Base-by-base conservation (phyloP, 768 basidiomycete species). In the Boletus rex-veris region DNA sequence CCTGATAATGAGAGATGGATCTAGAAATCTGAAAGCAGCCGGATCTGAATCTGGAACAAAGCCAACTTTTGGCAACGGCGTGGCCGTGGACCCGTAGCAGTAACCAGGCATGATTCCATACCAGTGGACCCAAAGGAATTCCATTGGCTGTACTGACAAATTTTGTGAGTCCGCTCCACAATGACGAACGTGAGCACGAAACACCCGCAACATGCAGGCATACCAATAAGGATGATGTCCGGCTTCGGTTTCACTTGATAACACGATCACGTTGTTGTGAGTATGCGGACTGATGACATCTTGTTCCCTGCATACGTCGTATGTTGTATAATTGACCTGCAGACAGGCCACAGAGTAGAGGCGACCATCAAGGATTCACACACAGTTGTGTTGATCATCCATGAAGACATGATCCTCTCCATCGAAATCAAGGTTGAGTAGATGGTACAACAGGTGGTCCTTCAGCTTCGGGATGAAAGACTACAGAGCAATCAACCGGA, bases 151-250 rank as follows among this genome's bases (percentile, higher is more conserved):
- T 0, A 24, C 18, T n/a, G 16, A 33, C 28, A 31, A 5, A 35
- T 38, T 30, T 10, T 11, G 35, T 11, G 49, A 18, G 7, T 46
- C 50, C 1, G 2, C 4, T 16, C 54, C 51, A 35, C 62, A 59
- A n/a, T 51, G 37, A 11, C 49, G 36, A 7, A 73, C 64, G 24
- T 65, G 47, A 3, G 57, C 59, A 48, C 70, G 71, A 48, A 63
- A 74, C 0, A 73, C 60, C 0, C 60, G 48, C 1, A 73, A 36
- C 3, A 76, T 63, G 0, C 50, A 54, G 0, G 67, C 68, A 58
- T 73, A 76, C 62, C 63, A 64, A 50, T 61, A 76, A 2, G 64
- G 69, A 50, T 73, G 68, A 11, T 18, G 19, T n/a, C 48, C 50
- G 1, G 38, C 31, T 11, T 39, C 26, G 5, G 36, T 50, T 28